Evolutionary conservation across 2,329 filamentous ascomycete genomes (phyloP).

Genomic region (Colletotrichum aenigma): DNA sequence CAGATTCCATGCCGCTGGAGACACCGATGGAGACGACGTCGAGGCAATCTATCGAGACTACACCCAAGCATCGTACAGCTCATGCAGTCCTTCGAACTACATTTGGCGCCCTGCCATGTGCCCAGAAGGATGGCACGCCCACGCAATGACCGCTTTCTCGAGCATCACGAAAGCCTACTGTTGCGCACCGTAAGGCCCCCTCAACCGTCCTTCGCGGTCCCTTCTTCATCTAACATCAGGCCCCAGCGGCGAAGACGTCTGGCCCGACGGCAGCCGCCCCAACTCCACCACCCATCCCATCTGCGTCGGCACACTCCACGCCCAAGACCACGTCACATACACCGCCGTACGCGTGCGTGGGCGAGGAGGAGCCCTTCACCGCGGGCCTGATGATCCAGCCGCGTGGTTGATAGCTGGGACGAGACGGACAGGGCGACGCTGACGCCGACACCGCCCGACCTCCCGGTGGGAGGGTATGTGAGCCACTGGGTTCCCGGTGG

Average conservation of each 20-base stretch:
- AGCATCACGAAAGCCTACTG: not conserved
- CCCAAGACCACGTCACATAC: not conserved
- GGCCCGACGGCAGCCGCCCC: rapidly evolving
- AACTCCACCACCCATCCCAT: not conserved
- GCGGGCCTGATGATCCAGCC: not conserved
- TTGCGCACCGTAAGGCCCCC: not conserved
- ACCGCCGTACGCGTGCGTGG: rapidly evolving
- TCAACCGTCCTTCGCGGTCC: too few relatives aligned
- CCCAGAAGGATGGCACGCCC: not conserved
- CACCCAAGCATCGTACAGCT: not conserved
- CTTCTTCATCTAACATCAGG: not conserved
- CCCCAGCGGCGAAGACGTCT: not conserved
- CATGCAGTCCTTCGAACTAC: not conserved
- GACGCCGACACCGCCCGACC: not conserved
- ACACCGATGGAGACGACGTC: not conserved
- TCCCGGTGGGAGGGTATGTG: not conserved
- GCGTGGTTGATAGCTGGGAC: not conserved
- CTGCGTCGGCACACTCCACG: not conserved
- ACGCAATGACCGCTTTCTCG: not conserved
- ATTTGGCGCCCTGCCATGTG: not conserved
- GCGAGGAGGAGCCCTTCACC: not conserved
- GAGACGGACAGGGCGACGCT: not conserved
- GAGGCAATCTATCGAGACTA: not conserved
- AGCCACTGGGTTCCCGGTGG: not conserved
- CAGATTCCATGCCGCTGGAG: not conserved